Percentiles rank a stretch among this genome's conserved stretches.
Evolutionary conservation across 202 grass and related monocot species (phyloP).

Genomic region (Zoysia matrella): DNA sequence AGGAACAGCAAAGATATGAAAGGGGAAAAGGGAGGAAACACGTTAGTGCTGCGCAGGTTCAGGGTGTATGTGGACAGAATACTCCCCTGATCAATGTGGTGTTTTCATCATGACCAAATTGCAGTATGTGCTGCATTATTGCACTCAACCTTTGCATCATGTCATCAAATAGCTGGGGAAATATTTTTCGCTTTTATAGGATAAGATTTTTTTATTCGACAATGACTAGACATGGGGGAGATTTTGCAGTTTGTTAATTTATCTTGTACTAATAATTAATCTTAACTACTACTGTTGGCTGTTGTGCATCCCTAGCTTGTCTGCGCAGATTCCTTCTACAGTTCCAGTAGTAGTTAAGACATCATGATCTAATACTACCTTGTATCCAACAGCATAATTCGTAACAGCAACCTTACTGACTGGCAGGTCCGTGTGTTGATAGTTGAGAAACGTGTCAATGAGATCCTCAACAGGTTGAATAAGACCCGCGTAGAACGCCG

Average conservation of each 20-base stretch:
- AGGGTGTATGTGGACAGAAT: neutral
- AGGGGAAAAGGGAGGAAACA: neutral
- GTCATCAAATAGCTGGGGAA: neutral
- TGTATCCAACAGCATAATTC: no score
- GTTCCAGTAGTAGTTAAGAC: neutral
- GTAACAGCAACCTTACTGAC: neutral
- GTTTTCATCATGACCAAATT: constrained; percentile 35
- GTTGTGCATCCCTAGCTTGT: neutral
- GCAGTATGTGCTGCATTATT: constrained; percentile 17
- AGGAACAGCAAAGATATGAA: neutral
- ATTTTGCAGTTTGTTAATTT: neutral
- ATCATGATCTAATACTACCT: neutral
- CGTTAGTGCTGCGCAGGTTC: neutral
- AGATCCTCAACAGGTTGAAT: constrained; percentile 92
- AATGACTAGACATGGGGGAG: neutral
- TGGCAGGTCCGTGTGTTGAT: constrained; percentile 69
- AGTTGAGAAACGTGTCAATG: constrained; percentile 92
- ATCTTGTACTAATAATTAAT: no score
- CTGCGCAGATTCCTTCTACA: neutral
- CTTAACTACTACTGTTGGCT: no score
- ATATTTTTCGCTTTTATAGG: constrained; percentile 9
- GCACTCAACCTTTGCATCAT: constrained; percentile 20
- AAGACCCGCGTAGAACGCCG: constrained; percentile 96
- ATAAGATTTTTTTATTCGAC: neutral
- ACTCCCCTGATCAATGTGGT: neutral